Base-by-base conservation (phyloP, 1,284 basidiomycete genomes). In the Cutaneotrichosporon mucoides region DNA sequence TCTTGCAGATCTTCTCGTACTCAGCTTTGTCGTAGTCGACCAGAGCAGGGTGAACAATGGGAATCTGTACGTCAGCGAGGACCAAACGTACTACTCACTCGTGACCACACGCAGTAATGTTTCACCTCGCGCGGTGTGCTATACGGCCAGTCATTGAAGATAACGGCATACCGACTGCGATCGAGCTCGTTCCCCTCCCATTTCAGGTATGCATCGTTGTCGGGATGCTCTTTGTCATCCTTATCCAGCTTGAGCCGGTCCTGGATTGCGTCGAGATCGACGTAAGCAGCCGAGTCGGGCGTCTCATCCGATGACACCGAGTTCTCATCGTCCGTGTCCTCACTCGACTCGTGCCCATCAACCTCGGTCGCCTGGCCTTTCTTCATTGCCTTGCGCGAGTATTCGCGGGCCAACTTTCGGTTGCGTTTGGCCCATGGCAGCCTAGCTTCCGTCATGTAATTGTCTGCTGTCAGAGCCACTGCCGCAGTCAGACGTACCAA, bases 91-190 rank as follows among this genome's bases (percentile, higher is more conserved):
- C 35, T 9, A 68, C 74, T 61, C 55, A 78, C 76, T 50, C 68
- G 66, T 34, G 67, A 73, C 76, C 76, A 78, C 13, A 78, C 68
- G 43, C 71, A 71, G 60, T 67, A 73, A 56, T 78, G 76, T 57
- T 67, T 60, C 1, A 75, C 73, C 6, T 73, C 76, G 38, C 71
- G 66, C 0, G 76, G 76, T 11, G 72, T 59, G 50, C 66, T 70
- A 56, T 78, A 78, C 38, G 76, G 76, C 76, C 76, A 78, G 63
- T 78, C 24, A 53, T 78, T 78, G 5, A 68, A 65, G 33, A 78
- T 57, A 2, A 77, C 69, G 5, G 73, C 73, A 48, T 71, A 76
- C 42, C 69, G 68, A 1, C 65, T 63, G 11, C 37, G 34, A 55
- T 76, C 74, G 11, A 76, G 60, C 42, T 53, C 34, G 24, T 15